Percentiles rank a stretch among this genome's conserved stretches.
phyloP scores from a whole-genome alignment of 768 basidiomycete genomes.

The Lactarius evosmus region DNA sequence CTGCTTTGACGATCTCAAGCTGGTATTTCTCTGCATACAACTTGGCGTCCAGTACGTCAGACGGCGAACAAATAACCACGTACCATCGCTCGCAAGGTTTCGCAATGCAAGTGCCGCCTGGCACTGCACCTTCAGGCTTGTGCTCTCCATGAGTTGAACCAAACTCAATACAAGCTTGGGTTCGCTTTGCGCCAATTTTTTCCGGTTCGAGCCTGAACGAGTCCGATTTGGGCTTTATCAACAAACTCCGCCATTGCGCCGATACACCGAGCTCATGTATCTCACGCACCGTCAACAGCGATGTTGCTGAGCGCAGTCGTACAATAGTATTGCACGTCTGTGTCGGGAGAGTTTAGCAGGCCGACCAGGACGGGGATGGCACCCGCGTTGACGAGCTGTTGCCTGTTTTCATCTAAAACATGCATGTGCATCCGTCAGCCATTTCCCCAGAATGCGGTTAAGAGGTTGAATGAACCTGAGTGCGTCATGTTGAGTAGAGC shows the following conservation, averaged over 20 bases:
- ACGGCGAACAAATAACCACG: conserved; percentile 25
- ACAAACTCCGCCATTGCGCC: conserved; percentile 6
- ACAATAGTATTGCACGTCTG: conserved; percentile 99
- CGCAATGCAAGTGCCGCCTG: conserved; percentile 95
- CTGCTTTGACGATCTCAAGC: conserved; percentile 94
- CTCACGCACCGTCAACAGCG: conserved; percentile 79
- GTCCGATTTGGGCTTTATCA: not conserved
- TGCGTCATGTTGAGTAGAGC: conserved; percentile 99
- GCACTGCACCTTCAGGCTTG: conserved; percentile 97
- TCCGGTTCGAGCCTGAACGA: conserved; percentile 70
- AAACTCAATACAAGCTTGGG: conserved; percentile 92
- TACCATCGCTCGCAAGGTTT: conserved; percentile 96
- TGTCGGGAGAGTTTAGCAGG: conserved; percentile 91
- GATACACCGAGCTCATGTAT: conserved; percentile 1
- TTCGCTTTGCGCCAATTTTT: conserved; percentile 91
- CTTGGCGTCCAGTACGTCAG: not conserved
- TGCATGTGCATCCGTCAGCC: not conserved
- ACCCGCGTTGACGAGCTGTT: conserved; percentile 96
- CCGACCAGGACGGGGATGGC: conserved; percentile 97
- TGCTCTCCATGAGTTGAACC: conserved; percentile 94
- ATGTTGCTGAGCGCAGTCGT: conserved; percentile 98
- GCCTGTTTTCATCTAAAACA: conserved; percentile 89
- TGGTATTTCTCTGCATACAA: conserved; percentile 88
- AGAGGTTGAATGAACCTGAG: conserved; percentile 59
- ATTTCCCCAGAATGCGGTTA: not conserved